Base-by-base conservation (phyloP, 2,329 filamentous ascomycete species). In the Xylogone sp. region DNA sequence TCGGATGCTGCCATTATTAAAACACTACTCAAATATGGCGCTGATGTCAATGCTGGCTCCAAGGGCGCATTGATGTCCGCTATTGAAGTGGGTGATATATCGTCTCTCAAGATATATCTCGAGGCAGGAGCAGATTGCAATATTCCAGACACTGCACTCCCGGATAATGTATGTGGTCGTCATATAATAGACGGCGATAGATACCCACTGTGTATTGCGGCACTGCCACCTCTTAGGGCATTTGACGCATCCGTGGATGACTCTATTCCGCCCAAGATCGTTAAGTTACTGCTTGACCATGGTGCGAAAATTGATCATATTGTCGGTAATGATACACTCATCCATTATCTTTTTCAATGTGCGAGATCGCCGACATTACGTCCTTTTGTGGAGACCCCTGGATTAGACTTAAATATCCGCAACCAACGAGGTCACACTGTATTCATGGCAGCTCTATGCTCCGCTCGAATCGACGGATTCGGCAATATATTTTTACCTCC, bases 41-140 rank as follows among this genome's bases (percentile, higher is more conserved):
- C 49, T 20, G 49, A 54, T 24, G 21, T 52, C 10, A 46, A 24
- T 9, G 43, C 42, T 19, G 45, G 52, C 7, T 27, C 18, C 21
- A 46, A 46, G 22, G 44, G 52, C 6, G 42, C 51, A 5, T 34
- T 56, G 2, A 51, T 51, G 20, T 50, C 54, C 9, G 52, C 49
- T 16, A 54, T 56, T 18, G 18, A 39, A 20, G 31, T 20, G 12
- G 49, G 50, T 9, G 42, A 56, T 39, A 20, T 54, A 12, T 16
- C 21, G 5, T 39, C 43, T 2, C 43, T 54, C 1, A 21, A 21
- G 7, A 27, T n/a, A 2, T n/a, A 54, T 8, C 27, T 56, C 20
- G 43, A 52, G 21, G 34, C 52, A n/a, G 54, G 52, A 19, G 49
- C 52, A 6, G 47, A 56, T 42, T 50, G 49, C 34, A 54, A 56